phyloP scores from a whole-genome alignment of 1,284 basidiomycete genomes.

The Takashimella tepidaria region DNA sequence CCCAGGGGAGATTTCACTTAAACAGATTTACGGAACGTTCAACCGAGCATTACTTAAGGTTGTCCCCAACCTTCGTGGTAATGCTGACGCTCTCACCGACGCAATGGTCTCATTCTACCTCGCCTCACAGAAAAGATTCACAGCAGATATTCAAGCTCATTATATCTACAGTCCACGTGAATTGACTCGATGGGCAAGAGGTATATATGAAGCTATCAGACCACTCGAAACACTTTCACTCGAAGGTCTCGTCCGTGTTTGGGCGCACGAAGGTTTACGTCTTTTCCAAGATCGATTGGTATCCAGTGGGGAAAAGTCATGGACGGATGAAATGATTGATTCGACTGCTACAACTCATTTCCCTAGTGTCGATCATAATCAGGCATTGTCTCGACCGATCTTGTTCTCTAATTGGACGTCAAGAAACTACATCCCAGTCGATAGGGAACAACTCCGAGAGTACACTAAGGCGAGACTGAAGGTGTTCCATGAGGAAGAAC shows the following conservation, averaged over 20 bases:
- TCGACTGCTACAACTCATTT: constrained; percentile 79
- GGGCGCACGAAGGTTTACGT: constrained; percentile 97
- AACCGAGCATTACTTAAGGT: constrained; percentile 95
- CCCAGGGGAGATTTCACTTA: constrained; percentile 92
- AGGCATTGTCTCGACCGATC: constrained; percentile 82
- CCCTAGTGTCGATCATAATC: constrained; percentile 79
- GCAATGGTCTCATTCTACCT: constrained; percentile 98
- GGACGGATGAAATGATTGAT: constrained; percentile 95
- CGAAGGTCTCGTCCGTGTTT: constrained; percentile 92
- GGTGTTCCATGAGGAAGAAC: constrained; percentile 95
- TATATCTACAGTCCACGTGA: constrained; percentile 99
- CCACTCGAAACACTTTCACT: constrained; percentile 85
- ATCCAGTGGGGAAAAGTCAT: constrained; percentile 78
- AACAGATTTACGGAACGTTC: constrained; percentile 99
- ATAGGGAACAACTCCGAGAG: constrained; percentile 85
- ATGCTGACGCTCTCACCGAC: constrained; percentile 89
- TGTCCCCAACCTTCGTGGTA: constrained; percentile 85
- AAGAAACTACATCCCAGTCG: constrained; percentile 93
- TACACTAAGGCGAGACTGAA: constrained; percentile 94
- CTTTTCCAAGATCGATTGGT: constrained; percentile 98
- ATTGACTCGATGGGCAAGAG: constrained; percentile 94
- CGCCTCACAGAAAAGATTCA: constrained; percentile 89
- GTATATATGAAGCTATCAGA: constrained; percentile 93
- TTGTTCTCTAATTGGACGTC: constrained; percentile 99
- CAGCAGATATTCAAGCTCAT: constrained; percentile 92